Evolutionary conservation across 805 yeast species (phyloP), one percentile per base, ranked within the genome.

Genomic region (Metschnikowia gruessii): DNA sequence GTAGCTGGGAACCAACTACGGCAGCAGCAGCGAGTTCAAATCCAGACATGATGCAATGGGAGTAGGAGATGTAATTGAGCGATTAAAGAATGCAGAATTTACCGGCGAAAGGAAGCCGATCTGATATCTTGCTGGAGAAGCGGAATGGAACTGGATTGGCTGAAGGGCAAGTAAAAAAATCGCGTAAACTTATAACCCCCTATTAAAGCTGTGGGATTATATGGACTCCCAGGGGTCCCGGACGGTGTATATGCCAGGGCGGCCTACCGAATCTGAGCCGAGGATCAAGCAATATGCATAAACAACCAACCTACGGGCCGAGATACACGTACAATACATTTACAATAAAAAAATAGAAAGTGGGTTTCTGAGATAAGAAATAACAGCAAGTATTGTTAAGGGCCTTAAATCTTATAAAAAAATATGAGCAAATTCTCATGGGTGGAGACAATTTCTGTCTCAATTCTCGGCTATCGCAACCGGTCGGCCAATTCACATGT

Each of bases 21-120:
- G 68, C 76, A 28, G 74, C 77, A 18, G 72, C 65, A 22, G 67
- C 69, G 39, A 72, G 43, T 60, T 72, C 77, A 36, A 70, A 30
- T 15, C 63, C 64, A 10, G 70, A 59, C 74, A 69, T 68, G 31
- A 37, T 10, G n/a, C 35, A 33, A 30, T 30, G 11, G 4, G 17
- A 30, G 33, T 5, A 30, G 11, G 17, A 30, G 33, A 6, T 10
- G 17, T 12, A 29, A 29, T n/a, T 29, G 31, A 29, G 33, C 33
- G n/a, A 30, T 30, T 30, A 6, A 30, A 10, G 33, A 6, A 10
- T 30, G 3, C 33, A 13, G 16, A 21, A 21, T 36, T 22, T 13
- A 11, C 6, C 8, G 7, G 3, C 13, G 15, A 29, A 21, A 21
- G 10, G 17, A 36, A 36, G 8, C 10, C 24, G 4, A 19, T 6